Base-by-base conservation (phyloP, 2,329 filamentous ascomycete genomes). In the Clonostachys rhizophaga region DNA sequence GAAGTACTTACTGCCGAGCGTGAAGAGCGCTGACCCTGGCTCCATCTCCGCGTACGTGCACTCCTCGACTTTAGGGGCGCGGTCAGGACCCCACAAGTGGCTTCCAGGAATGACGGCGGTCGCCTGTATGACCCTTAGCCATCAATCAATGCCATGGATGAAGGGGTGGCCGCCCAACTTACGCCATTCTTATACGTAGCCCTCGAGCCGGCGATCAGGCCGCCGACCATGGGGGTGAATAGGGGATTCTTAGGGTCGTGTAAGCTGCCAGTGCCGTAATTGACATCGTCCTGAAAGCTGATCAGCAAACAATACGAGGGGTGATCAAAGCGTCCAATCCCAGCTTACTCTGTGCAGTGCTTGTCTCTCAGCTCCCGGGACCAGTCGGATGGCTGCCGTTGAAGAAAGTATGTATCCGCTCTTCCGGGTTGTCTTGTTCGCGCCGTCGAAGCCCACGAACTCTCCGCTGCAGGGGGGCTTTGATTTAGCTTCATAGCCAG, bases 31-130 rank as follows among this genome's bases (percentile, higher is more conserved):
- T 35, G 45, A 43, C 6, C 45, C 39, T 6, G 45, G 37, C n/a
- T n/a, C 45, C 45, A 47, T 43, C 33, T 47, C 45, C n/a, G 45
- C 45, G 34, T 46, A 46, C 30, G 30, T 35, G 30, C 37, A 41
- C 37, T 46, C 45, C 13, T 46, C 45, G 12, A 33, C n/a, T 30
- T 34, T 46, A n/a, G 45, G 37, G 20, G 36, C 36, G 17, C 45
- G 45, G 36, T 46, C 45, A 35, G 24, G 14, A 13, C 36, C 36
- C 45, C 45, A 46, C 6, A 46, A 40, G 34, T 46, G 45, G 36
- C 45, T 46, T 11, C 45, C 45, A 8, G 45, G 45, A 30, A 46
- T 46, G 6, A 46, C 45, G 4, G 37, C 40, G 10, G 45, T 46
- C 16, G 45, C 45, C 44, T 45, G 33, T 13, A 10, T 24, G 18